Conservation (phyloP, 1,284 basidiomycete genomes). For the Sanghuangporus sanghuang region DNA sequence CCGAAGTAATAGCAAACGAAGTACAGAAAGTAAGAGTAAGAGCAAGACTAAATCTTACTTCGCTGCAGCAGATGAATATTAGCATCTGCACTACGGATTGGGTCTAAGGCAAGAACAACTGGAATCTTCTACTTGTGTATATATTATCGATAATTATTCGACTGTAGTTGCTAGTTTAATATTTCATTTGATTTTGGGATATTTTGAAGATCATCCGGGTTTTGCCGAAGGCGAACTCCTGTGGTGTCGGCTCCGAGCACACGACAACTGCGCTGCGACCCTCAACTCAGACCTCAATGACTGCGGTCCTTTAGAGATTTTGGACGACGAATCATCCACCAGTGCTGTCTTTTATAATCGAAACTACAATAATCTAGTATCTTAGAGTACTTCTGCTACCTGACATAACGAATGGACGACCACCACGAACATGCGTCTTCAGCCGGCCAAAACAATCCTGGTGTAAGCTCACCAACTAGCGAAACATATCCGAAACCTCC, state of each 20-base stretch:
- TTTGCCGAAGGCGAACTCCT: background rate
- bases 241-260: background rate
- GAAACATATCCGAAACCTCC: conserved; percentile 10
- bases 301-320: background rate
- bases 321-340: background rate
- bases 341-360: background rate
- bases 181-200: background rate
- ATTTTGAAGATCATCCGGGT: background rate
- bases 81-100: background rate
- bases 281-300: background rate
- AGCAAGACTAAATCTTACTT: conserved; percentile 4
- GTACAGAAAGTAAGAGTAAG: background rate
- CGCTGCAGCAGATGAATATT: conserved; percentile 16
- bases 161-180: background rate
- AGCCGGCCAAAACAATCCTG: background rate
- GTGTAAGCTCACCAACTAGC: background rate
- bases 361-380: background rate
- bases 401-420: background rate
- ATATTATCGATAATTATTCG: background rate
- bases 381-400: background rate
- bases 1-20: background rate
- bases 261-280: background rate
- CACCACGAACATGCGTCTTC: background rate
- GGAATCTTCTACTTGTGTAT: background rate
- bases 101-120: background rate